Conservation (phyloP, 176 grass and related monocot genomes). For the Dactylis glomerata region DNA sequence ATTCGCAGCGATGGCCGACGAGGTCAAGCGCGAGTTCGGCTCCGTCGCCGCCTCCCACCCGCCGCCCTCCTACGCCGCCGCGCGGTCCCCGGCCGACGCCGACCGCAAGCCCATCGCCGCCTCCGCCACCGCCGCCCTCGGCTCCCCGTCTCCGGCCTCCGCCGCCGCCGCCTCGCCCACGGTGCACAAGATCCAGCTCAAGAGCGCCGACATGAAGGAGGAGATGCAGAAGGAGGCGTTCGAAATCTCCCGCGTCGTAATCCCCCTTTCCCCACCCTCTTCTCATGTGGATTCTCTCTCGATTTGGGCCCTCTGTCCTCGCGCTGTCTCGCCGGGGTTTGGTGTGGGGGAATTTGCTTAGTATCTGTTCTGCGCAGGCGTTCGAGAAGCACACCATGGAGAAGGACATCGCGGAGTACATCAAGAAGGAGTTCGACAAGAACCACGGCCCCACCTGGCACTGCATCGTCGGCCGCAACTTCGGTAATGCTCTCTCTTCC, state of each 20-base stretch:
- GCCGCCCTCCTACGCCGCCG: conserved; percentile 23
- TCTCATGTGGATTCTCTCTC: background rate
- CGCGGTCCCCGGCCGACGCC: conserved; percentile 48
- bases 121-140: conserved; percentile 16
- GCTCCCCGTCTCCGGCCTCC: conserved; percentile 26
- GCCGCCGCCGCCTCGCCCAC: background rate
- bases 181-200: conserved; percentile 79
- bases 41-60: conserved; percentile 20
- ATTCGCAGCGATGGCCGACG: conserved; percentile 65
- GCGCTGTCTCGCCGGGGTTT: conserved; percentile 16
- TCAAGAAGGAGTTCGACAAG: conserved; percentile 99
- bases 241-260: conserved; percentile 84
- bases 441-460: conserved; percentile 94
- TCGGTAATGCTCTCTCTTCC: conserved; percentile 46
- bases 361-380: conserved; percentile 29
- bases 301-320: conserved; percentile 24
- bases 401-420: conserved; percentile 99
- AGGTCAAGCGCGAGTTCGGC: conserved; percentile 18
- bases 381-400: conserved; percentile 88
- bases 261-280: background rate
- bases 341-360: background rate
- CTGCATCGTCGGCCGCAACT: conserved; percentile 99
- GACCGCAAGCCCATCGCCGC: conserved; percentile 49
- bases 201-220: conserved; percentile 99
- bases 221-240: conserved; percentile 90